Percentiles rank a stretch among this genome's conserved stretches.
Evolutionary conservation across 2,329 filamentous ascomycete species (phyloP).

Genomic region (Neonectria sp.): DNA sequence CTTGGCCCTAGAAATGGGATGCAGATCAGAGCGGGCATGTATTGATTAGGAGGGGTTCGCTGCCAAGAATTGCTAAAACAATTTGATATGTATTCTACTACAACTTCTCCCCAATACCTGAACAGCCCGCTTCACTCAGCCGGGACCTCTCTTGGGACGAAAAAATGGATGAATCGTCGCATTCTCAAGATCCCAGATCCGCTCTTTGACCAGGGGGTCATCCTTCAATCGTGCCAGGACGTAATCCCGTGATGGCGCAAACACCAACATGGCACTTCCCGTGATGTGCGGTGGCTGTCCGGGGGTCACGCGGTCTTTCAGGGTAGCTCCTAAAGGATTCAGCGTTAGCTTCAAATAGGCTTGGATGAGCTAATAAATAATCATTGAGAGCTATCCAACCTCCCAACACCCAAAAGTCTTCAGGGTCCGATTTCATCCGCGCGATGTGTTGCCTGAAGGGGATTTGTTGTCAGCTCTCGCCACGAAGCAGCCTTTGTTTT

Average conservation of each 20-base stretch:
- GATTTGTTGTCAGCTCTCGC: constrained; percentile 13
- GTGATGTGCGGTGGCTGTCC: constrained; percentile 23
- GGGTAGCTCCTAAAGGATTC: constrained; percentile 19
- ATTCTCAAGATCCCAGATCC: constrained; percentile 24
- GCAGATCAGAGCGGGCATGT: neutral
- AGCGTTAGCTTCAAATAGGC: constrained; percentile 6
- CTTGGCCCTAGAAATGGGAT: neutral
- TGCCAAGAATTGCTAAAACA: neutral
- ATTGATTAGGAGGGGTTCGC: neutral
- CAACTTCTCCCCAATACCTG: neutral
- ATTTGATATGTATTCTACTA: neutral
- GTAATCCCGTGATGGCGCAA: constrained; percentile 8
- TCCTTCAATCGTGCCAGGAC: constrained; percentile 22
- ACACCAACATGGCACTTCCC: constrained; percentile 24
- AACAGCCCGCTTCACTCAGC: neutral
- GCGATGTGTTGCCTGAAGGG: constrained; percentile 13
- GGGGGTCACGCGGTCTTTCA: constrained; percentile 12
- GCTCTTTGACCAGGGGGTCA: constrained; percentile 18
- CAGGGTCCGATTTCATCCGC: constrained; percentile 20
- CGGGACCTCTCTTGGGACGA: constrained; percentile 1
- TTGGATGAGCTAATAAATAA: neutral
- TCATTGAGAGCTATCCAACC: constrained; percentile 6
- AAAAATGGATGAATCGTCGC: constrained; percentile 26
- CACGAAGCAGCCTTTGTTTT: neutral
- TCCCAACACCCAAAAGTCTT: constrained; percentile 27